Evolutionary conservation across 331 rosid genomes (phyloP), one percentile per base, ranked within the genome.

Genomic region (Stylosanthes scabra): DNA sequence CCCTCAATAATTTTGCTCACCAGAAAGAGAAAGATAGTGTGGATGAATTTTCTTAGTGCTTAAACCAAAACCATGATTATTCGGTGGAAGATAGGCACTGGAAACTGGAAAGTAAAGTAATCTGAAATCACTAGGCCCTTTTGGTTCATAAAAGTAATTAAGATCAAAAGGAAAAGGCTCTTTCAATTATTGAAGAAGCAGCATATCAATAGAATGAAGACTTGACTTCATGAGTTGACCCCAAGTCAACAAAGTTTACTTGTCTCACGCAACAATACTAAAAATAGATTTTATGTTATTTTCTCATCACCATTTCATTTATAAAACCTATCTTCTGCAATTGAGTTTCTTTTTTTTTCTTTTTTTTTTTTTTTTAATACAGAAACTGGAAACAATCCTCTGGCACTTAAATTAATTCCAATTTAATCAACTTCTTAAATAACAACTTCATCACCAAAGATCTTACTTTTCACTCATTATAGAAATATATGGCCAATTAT

Each of bases 61-160:
- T 56, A 25, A 25, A 56, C 61, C n/a, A 56, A 56, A 41, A 6
- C 46, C 46, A 41, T 8, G 46, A 9, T 6, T 4, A 41, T 41
- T 7, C 9, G 46, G 46, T 0, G 46, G 46, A 41, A 41, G 46
- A 9, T 9, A 41, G 46, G 8, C 8, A 5, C 46, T 41, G 46
- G 46, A 7, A 41, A 41, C 46, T 41, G 7, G 46, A 2, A 7
- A 9, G 46, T 7, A 41, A 9, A 41, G 9, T 5, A 41, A 41
- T 41, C 10, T n/a, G n/a, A n/a, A 41, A 41, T 41, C 10, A 41
- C 9, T 41, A 41, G 39, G 37, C 62, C n/a, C 62, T 57, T 57
- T 57, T 27, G 62, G 62, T 57, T 27, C 62, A 57, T 57, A 27
- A 10, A 16, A 57, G 9, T n/a, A n/a, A n/a, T n/a, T 54, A 54